These are phyloP conservation scores for Termitomyces eurrhizus DNA, from an alignment of 768 basidiomycete species.

Conservation along the genomic window DNA sequence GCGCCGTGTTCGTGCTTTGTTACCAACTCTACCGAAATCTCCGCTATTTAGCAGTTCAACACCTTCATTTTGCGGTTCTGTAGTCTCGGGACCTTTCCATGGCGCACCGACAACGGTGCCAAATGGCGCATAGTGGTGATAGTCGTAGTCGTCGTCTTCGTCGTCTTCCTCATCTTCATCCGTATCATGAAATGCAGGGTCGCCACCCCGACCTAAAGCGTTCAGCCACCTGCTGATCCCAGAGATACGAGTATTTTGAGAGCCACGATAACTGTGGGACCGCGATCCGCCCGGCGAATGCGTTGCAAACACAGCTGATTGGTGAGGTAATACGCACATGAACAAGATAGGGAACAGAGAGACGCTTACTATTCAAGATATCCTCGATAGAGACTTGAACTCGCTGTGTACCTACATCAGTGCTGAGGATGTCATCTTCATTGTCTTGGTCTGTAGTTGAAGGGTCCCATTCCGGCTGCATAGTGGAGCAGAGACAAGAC, in stretches of 20 bases:
- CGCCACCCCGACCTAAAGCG: constrained; percentile 5
- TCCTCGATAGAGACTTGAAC: constrained; percentile 18
- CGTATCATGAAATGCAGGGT: background rate
- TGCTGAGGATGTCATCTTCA: background rate
- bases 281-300: constrained; percentile 22
- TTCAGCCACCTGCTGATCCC: constrained; percentile 27
- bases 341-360: background rate
- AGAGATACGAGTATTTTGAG: constrained; percentile 19
- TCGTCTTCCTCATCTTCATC: constrained; percentile 19
- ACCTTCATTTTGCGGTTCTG: constrained; percentile 61
- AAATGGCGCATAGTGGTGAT: constrained; percentile 34
- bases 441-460: constrained; percentile 18
- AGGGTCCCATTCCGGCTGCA: constrained; percentile 22
- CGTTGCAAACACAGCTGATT: constrained; percentile 29
- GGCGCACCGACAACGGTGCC: constrained; percentile 3
- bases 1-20: constrained; percentile 41
- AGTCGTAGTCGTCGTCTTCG: constrained; percentile 30
- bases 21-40: constrained; percentile 69
- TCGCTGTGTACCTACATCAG: background rate
- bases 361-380: constrained; percentile 23
- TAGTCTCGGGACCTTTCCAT: constrained; percentile 32
- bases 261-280: constrained; percentile 1
- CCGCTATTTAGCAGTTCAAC: constrained; percentile 66
- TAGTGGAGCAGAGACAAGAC: constrained; percentile 7
- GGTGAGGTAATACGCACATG: background rate